phyloP scores from a whole-genome alignment of 345 rosid species.

The Linum lewisii region DNA sequence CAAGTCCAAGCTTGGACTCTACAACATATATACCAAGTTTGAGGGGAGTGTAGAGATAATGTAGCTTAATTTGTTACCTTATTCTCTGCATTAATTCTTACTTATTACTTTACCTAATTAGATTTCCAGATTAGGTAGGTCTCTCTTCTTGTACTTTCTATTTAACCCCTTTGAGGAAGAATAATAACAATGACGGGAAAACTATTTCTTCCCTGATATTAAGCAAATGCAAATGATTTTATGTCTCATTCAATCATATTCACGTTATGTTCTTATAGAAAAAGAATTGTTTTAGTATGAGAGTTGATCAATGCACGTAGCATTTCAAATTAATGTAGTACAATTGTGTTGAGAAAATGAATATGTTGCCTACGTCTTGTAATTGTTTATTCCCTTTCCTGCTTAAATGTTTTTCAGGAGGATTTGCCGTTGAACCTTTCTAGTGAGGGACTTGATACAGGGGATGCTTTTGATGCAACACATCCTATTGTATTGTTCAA shows the following conservation, averaged over 20 bases:
- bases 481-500: slow-evolving; percentile 36
- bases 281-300: not conserved
- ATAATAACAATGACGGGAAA: too few species aligned
- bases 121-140: too few species aligned
- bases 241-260: not conserved
- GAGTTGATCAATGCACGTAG: not conserved
- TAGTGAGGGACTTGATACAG: slow-evolving; percentile 4
- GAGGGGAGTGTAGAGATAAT: too few species aligned
- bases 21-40: too few species aligned
- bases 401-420: slow-evolving; percentile 19
- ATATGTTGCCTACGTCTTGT: not conserved
- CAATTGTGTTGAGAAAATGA: not conserved
- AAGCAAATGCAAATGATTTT: not conserved
- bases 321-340: not conserved
- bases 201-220: too few species aligned
- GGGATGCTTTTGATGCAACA: slow-evolving; percentile 16
- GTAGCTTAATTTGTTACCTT: too few species aligned
- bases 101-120: too few species aligned
- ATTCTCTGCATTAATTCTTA: too few species aligned
- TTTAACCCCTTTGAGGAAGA: too few species aligned
- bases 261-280: not conserved
- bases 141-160: too few species aligned
- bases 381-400: not conserved
- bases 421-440: slow-evolving; percentile 18
- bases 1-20: too few species aligned